A percentile compares a stretch with the other conserved stretches of the same genome.
Conservation (phyloP, 495 filamentous ascomycete species). For the Tuber magnatum region DNA sequence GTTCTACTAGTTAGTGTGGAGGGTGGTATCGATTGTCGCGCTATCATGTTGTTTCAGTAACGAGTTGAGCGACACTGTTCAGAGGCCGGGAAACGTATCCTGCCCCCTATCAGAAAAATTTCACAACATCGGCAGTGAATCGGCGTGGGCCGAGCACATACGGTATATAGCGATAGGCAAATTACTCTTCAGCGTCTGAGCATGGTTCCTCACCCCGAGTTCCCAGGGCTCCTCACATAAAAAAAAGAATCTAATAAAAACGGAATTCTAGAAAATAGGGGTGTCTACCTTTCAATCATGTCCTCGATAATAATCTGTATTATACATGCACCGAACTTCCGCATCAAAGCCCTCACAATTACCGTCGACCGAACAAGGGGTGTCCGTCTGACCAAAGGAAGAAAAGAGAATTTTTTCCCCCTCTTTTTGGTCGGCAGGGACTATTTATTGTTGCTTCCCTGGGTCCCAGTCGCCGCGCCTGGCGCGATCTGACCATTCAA, state of each 20-base stretch:
- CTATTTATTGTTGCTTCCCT: not conserved
- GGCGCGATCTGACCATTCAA: slow-evolving; percentile 64
- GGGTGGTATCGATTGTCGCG: not conserved
- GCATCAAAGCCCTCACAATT: not conserved
- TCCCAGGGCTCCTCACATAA: not conserved
- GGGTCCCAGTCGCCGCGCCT: not conserved
- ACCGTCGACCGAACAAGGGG: not conserved
- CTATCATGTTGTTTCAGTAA: not conserved
- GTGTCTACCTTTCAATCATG: not conserved
- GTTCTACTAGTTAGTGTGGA: not conserved
- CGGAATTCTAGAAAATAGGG: not conserved
- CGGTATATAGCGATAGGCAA: not conserved
- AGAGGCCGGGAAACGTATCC: not conserved
- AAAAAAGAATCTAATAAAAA: not conserved
- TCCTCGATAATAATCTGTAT: not conserved
- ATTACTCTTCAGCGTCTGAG: not conserved
- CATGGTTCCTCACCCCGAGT: not conserved
- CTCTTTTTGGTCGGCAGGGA: not conserved
- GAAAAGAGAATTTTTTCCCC: not conserved
- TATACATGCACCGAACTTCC: not conserved
- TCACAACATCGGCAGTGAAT: not conserved
- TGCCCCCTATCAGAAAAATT: not conserved
- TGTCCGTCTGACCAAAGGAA: not conserved
- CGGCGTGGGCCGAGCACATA: not conserved
- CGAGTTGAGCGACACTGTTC: not conserved